Percentiles rank a stretch among this genome's conserved stretches.
phyloP scores from a whole-genome alignment of 176 grass and related monocot species.

The Paspalum vaginatum region DNA sequence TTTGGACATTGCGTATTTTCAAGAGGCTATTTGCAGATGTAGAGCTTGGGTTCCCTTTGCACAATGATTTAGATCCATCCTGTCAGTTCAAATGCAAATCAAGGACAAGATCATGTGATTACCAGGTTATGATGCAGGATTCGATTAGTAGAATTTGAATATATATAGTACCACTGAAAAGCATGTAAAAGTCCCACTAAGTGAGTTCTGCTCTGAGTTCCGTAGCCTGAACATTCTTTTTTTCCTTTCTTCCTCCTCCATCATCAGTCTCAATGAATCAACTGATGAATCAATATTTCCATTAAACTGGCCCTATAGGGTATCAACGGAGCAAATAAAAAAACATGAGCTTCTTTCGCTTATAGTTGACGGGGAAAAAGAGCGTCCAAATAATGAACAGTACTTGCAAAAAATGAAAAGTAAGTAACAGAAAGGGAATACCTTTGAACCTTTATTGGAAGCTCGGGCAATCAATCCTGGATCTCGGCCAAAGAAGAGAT shows the following conservation, averaged over 20 bases:
- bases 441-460: constrained; percentile 61
- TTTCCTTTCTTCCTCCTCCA: constrained; percentile 65
- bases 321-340: constrained; percentile 36
- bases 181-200: constrained; percentile 68
- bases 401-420: constrained; percentile 15
- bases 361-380: constrained; percentile 19
- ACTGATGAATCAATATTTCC: constrained; percentile 63
- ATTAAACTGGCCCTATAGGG: constrained; percentile 36
- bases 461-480: constrained; percentile 78
- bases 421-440: constrained; percentile 34
- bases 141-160: constrained; percentile 3
- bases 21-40: constrained; percentile 59
- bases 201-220: constrained; percentile 54
- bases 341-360: constrained; percentile 10
- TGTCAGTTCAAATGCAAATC: constrained; percentile 44
- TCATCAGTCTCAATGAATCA: constrained; percentile 68
- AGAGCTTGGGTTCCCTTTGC: constrained; percentile 73
- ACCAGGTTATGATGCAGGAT: constrained; percentile 30
- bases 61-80: constrained; percentile 92
- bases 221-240: constrained; percentile 50
- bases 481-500: constrained; percentile 78
- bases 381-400: constrained; percentile 6
- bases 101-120: constrained; percentile 25
- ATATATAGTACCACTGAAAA: constrained; percentile 59
- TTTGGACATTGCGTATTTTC: constrained; percentile 75